Percentiles rank a stretch among this genome's conserved stretches.
Evolutionary conservation across 129 eudicot species (phyloP).

Genomic region (Tanacetum coccineum): DNA sequence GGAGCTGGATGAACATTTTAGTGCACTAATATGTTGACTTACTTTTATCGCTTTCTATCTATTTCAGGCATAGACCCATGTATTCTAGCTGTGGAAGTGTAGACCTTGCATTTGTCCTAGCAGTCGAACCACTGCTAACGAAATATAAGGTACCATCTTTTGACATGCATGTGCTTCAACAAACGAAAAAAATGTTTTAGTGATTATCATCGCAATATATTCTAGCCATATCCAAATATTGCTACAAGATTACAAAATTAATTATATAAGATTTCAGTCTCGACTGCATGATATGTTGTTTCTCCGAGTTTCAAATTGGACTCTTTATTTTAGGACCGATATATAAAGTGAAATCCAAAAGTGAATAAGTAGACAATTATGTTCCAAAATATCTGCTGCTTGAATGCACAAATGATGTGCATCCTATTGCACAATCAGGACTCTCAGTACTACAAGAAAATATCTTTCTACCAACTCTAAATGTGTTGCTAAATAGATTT

Average conservation of each 20-base stretch:
- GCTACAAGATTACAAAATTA: no score
- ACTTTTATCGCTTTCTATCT: slow-evolving; percentile 1
- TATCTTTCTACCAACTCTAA: background rate
- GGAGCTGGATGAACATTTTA: slow-evolving; percentile 1
- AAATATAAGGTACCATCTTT: slow-evolving; percentile 56
- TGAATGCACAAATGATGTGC: background rate
- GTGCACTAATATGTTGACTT: background rate
- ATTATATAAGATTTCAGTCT: background rate
- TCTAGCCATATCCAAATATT: no score
- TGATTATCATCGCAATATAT: no score
- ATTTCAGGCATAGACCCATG: slow-evolving; percentile 89
- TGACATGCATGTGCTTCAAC: no score
- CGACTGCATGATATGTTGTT: background rate
- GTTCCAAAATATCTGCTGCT: background rate
- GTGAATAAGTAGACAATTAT: no score
- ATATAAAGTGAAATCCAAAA: background rate
- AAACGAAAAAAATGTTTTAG: background rate
- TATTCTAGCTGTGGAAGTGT: slow-evolving; percentile 55
- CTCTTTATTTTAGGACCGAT: background rate
- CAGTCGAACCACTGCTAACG: slow-evolving; percentile 79
- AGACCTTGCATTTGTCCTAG: slow-evolving; percentile 46
- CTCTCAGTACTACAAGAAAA: background rate
- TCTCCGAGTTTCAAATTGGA: background rate
- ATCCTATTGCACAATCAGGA: background rate
- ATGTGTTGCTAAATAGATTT: background rate